Evolutionary conservation across 2,329 filamentous ascomycete genomes (phyloP), one percentile per base, ranked within the genome.

Genomic region (Colletotrichum tofieldiae): DNA sequence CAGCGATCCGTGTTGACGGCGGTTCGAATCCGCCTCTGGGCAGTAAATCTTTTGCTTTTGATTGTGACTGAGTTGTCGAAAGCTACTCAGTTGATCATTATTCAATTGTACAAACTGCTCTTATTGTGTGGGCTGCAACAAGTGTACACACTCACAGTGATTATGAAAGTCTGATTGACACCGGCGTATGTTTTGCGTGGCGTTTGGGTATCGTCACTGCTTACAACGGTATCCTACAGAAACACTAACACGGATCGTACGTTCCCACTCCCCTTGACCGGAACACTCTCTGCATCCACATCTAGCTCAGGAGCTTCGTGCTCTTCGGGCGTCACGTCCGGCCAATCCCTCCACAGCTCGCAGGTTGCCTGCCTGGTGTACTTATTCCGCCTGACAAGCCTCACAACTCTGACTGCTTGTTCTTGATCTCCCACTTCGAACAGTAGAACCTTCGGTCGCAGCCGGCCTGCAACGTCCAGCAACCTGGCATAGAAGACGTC

Each of bases 301-400:
- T 39, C 20, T 16, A 82, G 71, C 1, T 63, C 65, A 12, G 60
- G 47, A 0, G 69, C 75, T 63, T 83, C 78, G 29, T 75, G 78
- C 5, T 80, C 78, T 0, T 74, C 74, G 0, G 82, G 76, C 16
- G 75, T 73, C 54, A 82, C 67, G 76, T 88, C 86, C 0, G 90
- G 91, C 80, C 86, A 89, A 78, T 96, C 93, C 67, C 92, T 84
- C 94, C 93, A 96, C 6, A 95, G 85, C 80, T 95, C 91, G 2
- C 92, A 80, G 3, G 79, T 78, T 3, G 82, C 79, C 29, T 67
- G 77, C 79, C 69, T 58, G 39, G 76, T 71, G 8, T 79, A 65
- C 71, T 63, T n/a, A 68, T 82, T 76, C 8, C 63, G 63, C 35
- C 80, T 64, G 8, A 86, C 88, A 77, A 90, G 82, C 11, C 79